Base-by-base conservation (phyloP, 257 asterid species). In the Apocynum venetum region DNA sequence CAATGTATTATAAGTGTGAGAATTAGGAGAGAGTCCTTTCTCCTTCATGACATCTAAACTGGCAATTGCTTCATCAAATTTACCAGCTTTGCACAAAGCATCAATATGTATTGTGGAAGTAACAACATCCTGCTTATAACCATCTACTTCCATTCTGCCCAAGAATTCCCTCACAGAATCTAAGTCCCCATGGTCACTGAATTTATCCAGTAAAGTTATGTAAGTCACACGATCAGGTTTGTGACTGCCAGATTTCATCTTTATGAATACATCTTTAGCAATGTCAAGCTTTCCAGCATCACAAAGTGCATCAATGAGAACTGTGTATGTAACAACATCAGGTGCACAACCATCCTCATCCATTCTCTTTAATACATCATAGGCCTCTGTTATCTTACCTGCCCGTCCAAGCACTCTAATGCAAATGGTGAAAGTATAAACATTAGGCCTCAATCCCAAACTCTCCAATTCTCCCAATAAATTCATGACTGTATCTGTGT, bases 191-290 rank as follows among this genome's bases (percentile, higher is more conserved):
- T 14, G 70, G 83, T 91, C 97, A 75, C 96, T 83, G 66, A 91
- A 87, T 86, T 86, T 91, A 80, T 93, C 97, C 82, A 95, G 81
- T 86, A 95, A 85, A 46, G 99, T 95, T 64, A 95, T 89, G 80
- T 95, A 95, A 63, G 98, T 93, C 71, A 93, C 99, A 20, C 91
- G 91, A 81, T 95, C 99, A 0, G 99, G 99, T 79, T 87, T 93
- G 38, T 93, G 97, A 80, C 85, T 84, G 79, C 96, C 84, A 47
- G 77, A 60, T 87, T 82, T 95, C 99, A 95, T 90, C 89, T 90
- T 89, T 85, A 11, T 61, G 74, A 95, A 93, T 61, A 95, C 88
- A 69, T 89, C 91, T 79, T 87, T 91, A 35, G 99, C 99, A 52
- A 78, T 68, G 53, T 82, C 93, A 78, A 91, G 85, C 80, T 91